phyloP scores from a whole-genome alignment of 1,139 yeast genomes.

The Eremothecium sinecaudum region DNA sequence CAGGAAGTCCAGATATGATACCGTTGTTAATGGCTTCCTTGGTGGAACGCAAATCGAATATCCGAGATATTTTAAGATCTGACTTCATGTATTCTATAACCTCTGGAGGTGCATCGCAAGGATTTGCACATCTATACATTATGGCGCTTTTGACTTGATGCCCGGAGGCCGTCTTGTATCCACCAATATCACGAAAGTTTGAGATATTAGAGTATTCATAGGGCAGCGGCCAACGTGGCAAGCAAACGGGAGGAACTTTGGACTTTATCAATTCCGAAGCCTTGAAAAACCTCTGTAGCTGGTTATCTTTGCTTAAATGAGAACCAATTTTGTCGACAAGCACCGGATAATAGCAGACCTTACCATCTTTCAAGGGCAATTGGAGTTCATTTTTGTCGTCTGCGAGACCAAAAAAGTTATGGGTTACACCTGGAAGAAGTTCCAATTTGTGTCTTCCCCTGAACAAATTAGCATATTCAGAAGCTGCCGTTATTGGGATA shows the following conservation, averaged over 20 bases:
- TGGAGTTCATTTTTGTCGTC: slow-evolving; percentile 33
- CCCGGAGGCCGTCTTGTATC: slow-evolving; percentile 43
- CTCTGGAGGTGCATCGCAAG: slow-evolving; percentile 38
- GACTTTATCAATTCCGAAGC: slow-evolving; percentile 30
- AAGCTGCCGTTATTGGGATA: slow-evolving; percentile 56
- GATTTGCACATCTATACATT: slow-evolving; percentile 57
- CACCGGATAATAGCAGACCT: slow-evolving; percentile 48
- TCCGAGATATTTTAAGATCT: slow-evolving; percentile 42
- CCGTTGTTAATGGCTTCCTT: slow-evolving; percentile 51
- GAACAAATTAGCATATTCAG: slow-evolving; percentile 48
- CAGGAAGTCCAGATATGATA: slow-evolving; percentile 35
- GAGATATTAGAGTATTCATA: slow-evolving; percentile 32
- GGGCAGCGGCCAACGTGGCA: slow-evolving; percentile 39
- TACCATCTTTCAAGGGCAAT: slow-evolving; percentile 39
- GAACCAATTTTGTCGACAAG: slow-evolving; percentile 47
- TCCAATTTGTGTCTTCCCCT: slow-evolving; percentile 50
- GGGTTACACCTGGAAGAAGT: slow-evolving; percentile 64
- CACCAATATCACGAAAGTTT: slow-evolving; percentile 77
- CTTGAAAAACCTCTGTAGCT: slow-evolving; percentile 43
- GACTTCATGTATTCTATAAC: slow-evolving; percentile 15
- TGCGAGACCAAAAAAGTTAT: slow-evolving; percentile 56
- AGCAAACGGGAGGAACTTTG: slow-evolving; percentile 12
- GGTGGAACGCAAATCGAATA: slow-evolving; percentile 63
- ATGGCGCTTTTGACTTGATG: slow-evolving; percentile 45
- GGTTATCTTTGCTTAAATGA: slow-evolving; percentile 43